phyloP scores from a whole-genome alignment of 2,329 filamentous ascomycete species.

The Aureobasidium leucospermi region DNA sequence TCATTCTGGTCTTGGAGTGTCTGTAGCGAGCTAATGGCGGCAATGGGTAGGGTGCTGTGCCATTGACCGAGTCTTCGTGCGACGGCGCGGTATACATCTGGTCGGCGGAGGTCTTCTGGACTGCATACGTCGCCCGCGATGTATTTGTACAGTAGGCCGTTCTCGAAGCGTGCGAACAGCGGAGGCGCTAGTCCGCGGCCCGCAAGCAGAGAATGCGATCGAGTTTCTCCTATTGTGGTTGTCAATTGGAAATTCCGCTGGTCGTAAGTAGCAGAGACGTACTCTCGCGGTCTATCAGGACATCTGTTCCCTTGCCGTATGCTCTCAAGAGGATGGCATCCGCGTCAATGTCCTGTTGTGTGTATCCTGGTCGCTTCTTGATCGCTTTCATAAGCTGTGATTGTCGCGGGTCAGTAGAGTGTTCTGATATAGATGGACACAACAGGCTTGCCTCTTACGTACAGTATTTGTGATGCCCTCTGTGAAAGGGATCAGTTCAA shows the following conservation, averaged over 20 bases:
- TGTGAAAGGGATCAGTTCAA: slow-evolving; percentile 86
- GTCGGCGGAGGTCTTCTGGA: slow-evolving; percentile 69
- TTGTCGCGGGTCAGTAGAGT: slow-evolving; percentile 19
- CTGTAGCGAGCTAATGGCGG: slow-evolving; percentile 37
- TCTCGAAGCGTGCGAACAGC: slow-evolving; percentile 85
- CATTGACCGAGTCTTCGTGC: slow-evolving; percentile 82
- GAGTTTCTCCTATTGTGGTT: slow-evolving; percentile 46
- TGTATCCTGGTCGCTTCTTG: slow-evolving; percentile 60
- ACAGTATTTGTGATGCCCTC: slow-evolving; percentile 97
- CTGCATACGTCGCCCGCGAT: slow-evolving; percentile 73
- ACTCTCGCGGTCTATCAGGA: slow-evolving; percentile 92
- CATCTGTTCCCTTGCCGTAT: slow-evolving; percentile 88
- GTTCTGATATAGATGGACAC: neutral
- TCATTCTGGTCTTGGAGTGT: slow-evolving; percentile 19
- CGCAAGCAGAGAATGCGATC: slow-evolving; percentile 77
- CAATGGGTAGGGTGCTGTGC: slow-evolving; percentile 66
- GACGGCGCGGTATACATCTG: slow-evolving; percentile 72
- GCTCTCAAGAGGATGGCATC: slow-evolving; percentile 85
- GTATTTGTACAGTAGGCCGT: slow-evolving; percentile 91
- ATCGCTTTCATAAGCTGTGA: slow-evolving; percentile 62
- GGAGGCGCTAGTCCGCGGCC: slow-evolving; percentile 74
- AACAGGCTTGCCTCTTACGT: slow-evolving; percentile 27
- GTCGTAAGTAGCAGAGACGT: slow-evolving; percentile 43
- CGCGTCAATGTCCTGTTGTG: slow-evolving; percentile 69
- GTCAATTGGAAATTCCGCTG: neutral